Evolutionary conservation across 441 rosid species (phyloP), one percentile per base, ranked within the genome.

Genomic region (Metrosideros polymorpha): DNA sequence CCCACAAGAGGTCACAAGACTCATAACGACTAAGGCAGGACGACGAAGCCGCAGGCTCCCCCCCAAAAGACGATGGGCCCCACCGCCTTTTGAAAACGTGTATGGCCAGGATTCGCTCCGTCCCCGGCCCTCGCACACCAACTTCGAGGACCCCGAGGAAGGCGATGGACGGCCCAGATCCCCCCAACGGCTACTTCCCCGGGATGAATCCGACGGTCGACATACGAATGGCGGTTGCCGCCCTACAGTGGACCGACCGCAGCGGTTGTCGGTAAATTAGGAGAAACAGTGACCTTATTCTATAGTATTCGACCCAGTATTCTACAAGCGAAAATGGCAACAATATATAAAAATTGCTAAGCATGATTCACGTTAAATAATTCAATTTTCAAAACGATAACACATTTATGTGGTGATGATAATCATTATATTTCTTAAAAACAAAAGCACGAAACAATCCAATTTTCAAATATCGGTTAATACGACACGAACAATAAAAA

Each of bases 191-290:
- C 92, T 85, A 87, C 82, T 90, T 84, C 87, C 54, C 87, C 76
- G 79, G 75, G 22, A 15, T 27, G 52, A 49, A 95, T 94, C 96
- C 88, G 87, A 94, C 93, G 96, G 95, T 85, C 89, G 1, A 29
- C 0, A 83, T 90, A 59, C 52, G 42, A 66, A 88, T 50, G 96
- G 93, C 99, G 98, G 98, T 91, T 85, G 95, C 98, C 98, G 96
- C 89, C 99, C 97, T 89, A 83, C 88, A 87, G 91, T 84, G 83
- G 77, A 90, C 93, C 90, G 91, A 89, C 92, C 84, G 89, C 92
- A 83, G 85, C 91, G 89, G 92, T 91, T 89, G 94, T 93, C 94
- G 91, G 94, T 92, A 91, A 91, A 91, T 87, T 85, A 61, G 88
- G 87, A 87, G 86, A 53, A n/a, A 45, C 24, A 6, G 29, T 35